Percentiles rank a stretch among this genome's conserved stretches.
Evolutionary conservation across 345 rosid species (phyloP).

Genomic region (Salix dunnii): DNA sequence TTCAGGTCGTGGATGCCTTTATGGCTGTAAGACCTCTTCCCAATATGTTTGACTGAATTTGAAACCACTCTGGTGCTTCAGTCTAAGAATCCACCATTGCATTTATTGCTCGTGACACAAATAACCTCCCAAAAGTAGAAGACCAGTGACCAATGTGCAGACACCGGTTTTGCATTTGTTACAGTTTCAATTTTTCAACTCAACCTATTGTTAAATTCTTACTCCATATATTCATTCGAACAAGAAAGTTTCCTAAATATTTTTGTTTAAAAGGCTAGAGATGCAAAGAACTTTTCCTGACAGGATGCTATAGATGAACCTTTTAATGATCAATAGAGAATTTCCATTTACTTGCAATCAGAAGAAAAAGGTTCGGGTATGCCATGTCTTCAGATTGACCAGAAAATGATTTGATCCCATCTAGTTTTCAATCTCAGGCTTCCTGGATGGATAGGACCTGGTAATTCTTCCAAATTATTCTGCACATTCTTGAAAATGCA

Average conservation of each 20-base stretch:
- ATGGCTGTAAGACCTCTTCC: constrained; percentile 95
- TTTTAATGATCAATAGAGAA: too few relatives aligned
- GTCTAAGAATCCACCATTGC: not conserved
- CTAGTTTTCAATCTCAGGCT: too few relatives aligned
- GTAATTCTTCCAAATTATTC: too few relatives aligned
- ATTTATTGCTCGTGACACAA: not conserved
- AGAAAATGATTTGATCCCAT: too few relatives aligned
- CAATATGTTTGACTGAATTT: constrained; percentile 58
- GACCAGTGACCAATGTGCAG: not conserved
- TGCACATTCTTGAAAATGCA: too few relatives aligned
- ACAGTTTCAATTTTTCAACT: not conserved
- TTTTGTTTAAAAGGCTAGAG: not conserved
- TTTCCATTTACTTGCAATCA: too few relatives aligned
- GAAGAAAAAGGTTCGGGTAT: too few relatives aligned
- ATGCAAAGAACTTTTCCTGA: not conserved
- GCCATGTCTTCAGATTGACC: too few relatives aligned
- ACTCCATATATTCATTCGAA: too few relatives aligned
- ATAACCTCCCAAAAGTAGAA: not conserved
- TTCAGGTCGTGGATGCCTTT: constrained; percentile 92
- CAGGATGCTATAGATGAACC: too few relatives aligned
- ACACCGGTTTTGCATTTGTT: not conserved
- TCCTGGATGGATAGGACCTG: too few relatives aligned
- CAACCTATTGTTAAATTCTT: not conserved
- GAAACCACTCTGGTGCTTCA: not conserved
- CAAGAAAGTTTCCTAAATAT: not conserved